Percentiles rank a stretch among this genome's conserved stretches.
Evolutionary conservation across 305 asterid genomes (phyloP).

Genomic region (Nicotiana rustica): DNA sequence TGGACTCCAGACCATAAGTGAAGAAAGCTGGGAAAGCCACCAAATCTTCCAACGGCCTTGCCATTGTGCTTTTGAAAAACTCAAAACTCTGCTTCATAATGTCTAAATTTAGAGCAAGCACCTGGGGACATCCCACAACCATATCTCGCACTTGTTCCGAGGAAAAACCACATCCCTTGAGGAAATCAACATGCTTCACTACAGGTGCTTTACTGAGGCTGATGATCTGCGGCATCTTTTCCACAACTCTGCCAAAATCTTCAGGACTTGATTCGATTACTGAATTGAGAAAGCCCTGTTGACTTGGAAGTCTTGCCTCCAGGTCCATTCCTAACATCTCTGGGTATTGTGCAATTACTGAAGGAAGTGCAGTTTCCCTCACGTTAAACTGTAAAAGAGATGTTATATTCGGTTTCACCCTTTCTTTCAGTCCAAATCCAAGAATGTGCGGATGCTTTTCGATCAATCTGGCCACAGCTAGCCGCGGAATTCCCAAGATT

Average conservation of each 20-base stretch:
- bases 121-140: slow-evolving; percentile 91
- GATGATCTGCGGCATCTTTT: slow-evolving; percentile 90
- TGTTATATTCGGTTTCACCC: slow-evolving; percentile 72
- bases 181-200: slow-evolving; percentile 70
- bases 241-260: slow-evolving; percentile 79
- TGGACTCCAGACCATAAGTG: slow-evolving; percentile 88
- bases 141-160: slow-evolving; percentile 69
- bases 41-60: slow-evolving; percentile 82
- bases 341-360: slow-evolving; percentile 87
- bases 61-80: slow-evolving; percentile 68
- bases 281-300: slow-evolving; percentile 61
- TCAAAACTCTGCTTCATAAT: slow-evolving; percentile 78
- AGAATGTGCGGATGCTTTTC: slow-evolving; percentile 86
- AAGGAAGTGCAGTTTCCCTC: slow-evolving; percentile 62
- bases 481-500: slow-evolving; percentile 75
- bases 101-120: slow-evolving; percentile 84
- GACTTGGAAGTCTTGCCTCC: slow-evolving; percentile 57
- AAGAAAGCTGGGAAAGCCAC: slow-evolving; percentile 89
- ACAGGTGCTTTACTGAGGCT: slow-evolving; percentile 69
- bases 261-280: slow-evolving; percentile 57
- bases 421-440: slow-evolving; percentile 82
- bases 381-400: slow-evolving; percentile 69
- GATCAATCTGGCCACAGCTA: slow-evolving; percentile 85
- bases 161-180: slow-evolving; percentile 72
- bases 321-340: slow-evolving; percentile 81